These are phyloP conservation scores for Darksidea phi DNA, from an alignment of 495 filamentous ascomycete genomes.

Conservation along the genomic window DNA sequence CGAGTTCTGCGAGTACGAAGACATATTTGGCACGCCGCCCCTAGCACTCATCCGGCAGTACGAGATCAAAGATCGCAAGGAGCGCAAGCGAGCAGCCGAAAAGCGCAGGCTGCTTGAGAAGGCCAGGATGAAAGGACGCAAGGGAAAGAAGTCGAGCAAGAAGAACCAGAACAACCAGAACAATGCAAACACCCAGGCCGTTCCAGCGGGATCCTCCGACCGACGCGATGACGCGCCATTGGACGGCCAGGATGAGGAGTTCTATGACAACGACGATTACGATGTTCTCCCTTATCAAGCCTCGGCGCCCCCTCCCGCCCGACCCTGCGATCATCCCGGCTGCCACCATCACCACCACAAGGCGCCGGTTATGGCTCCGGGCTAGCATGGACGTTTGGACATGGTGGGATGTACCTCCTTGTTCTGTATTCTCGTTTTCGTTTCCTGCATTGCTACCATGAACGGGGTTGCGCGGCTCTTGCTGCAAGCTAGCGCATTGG, in stretches of 20 bases:
- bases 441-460: constrained; percentile 19
- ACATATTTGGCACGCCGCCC: constrained; percentile 62
- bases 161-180: constrained; percentile 32
- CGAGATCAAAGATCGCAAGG: constrained; percentile 87
- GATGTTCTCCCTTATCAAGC: constrained; percentile 24
- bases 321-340: constrained; percentile 19
- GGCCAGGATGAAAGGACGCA: constrained; percentile 90
- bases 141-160: constrained; percentile 63
- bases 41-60: constrained; percentile 85
- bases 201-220: constrained; percentile 25
- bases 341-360: constrained; percentile 25
- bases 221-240: constrained; percentile 20
- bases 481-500: background rate
- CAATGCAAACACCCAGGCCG: constrained; percentile 27
- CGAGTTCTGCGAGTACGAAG: constrained; percentile 53
- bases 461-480: constrained; percentile 4
- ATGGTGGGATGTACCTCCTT: constrained; percentile 38
- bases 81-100: constrained; percentile 76
- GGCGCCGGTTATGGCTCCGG: constrained; percentile 3
- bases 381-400: constrained; percentile 29
- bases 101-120: constrained; percentile 84
- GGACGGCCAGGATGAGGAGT: constrained; percentile 33
- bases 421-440: constrained; percentile 18
- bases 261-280: constrained; percentile 34
- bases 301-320: background rate